phyloP scores from a whole-genome alignment of 139 green algal species.

The Chlamydomonas incerta region DNA sequence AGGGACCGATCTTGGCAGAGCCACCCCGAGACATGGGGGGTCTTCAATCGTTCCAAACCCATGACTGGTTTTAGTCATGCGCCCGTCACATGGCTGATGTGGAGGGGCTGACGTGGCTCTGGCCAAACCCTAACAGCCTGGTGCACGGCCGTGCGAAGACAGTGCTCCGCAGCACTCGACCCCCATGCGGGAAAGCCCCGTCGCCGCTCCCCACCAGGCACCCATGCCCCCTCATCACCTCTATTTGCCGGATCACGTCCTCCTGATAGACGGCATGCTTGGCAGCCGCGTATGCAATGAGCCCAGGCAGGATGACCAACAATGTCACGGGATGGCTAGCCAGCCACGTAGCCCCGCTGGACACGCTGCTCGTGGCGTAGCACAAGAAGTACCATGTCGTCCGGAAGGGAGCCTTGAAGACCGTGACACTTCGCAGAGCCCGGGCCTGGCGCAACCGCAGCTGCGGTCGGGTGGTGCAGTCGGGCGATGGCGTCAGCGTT shows the following conservation, averaged over 20 bases:
- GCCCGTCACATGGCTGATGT: not conserved
- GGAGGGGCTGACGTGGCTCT: not conserved
- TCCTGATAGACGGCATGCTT: conserved; percentile 32
- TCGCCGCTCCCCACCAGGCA: no score
- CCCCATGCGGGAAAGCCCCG: no score
- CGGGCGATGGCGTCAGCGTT: no score
- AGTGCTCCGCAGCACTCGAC: no score
- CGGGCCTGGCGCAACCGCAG: conserved; percentile 34
- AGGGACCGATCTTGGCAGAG: no score
- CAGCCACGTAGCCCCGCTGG: conserved; percentile 62
- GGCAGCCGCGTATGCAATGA: conserved; percentile 63
- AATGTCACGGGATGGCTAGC: conserved; percentile 75
- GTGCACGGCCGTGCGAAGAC: no score
- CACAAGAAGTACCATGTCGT: conserved; percentile 71
- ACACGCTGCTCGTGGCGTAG: conserved; percentile 40
- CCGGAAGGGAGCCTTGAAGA: conserved; percentile 62
- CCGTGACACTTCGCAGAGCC: conserved; percentile 57
- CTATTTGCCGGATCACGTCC: conserved; percentile 19
- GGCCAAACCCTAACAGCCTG: not conserved
- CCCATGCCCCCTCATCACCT: conserved; percentile 22
- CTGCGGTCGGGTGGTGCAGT: conserved; percentile 1
- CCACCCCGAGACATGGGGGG: no score
- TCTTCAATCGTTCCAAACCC: no score
- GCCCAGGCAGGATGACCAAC: conserved; percentile 66
- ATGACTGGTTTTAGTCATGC: not conserved